Conservation (phyloP, 2,329 filamentous ascomycete species). For the Purpureocillium takamizusanense region DNA sequence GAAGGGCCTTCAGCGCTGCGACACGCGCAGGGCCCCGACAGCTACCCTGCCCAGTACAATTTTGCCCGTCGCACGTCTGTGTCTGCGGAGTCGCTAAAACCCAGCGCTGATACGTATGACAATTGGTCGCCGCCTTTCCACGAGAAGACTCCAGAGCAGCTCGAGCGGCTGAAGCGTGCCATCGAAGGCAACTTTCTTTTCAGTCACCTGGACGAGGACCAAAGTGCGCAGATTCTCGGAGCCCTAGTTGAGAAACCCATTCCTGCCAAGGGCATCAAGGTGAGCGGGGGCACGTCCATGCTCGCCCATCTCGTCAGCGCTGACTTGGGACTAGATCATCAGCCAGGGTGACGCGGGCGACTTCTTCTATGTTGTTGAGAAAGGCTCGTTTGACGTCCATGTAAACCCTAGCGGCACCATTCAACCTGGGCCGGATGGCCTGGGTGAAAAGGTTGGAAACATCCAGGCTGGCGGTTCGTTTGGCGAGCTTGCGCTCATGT, state of each 20-base stretch:
- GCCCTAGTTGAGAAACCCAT: constrained; percentile 93
- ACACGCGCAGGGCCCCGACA: constrained; percentile 49
- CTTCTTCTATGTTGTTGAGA: constrained; percentile 96
- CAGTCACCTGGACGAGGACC: constrained; percentile 88
- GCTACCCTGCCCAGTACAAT: constrained; percentile 88
- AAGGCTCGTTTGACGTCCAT: constrained; percentile 81
- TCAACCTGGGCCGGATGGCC: constrained; percentile 70
- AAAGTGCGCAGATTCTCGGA: constrained; percentile 76
- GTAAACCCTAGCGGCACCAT: constrained; percentile 72
- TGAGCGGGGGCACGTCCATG: constrained; percentile 18
- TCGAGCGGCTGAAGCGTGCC: constrained; percentile 67
- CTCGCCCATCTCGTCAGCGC: not conserved
- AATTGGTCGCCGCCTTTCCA: constrained; percentile 86
- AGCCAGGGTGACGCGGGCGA: constrained; percentile 92
- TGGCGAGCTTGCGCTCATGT: constrained; percentile 95
- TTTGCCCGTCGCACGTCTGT: constrained; percentile 90
- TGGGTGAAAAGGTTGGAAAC: constrained; percentile 72
- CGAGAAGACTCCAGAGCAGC: constrained; percentile 73
- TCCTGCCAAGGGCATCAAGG: constrained; percentile 76
- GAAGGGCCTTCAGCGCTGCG: constrained; percentile 38
- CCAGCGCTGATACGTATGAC: constrained; percentile 71
- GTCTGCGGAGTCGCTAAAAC: constrained; percentile 92
- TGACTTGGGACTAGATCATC: constrained; percentile 61
- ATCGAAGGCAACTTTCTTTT: constrained; percentile 91
- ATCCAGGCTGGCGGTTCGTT: constrained; percentile 89